Percentiles rank a stretch among this genome's conserved stretches.
Evolutionary conservation across 2,329 filamentous ascomycete species (phyloP).

Genomic region (Calycina herbarum): DNA sequence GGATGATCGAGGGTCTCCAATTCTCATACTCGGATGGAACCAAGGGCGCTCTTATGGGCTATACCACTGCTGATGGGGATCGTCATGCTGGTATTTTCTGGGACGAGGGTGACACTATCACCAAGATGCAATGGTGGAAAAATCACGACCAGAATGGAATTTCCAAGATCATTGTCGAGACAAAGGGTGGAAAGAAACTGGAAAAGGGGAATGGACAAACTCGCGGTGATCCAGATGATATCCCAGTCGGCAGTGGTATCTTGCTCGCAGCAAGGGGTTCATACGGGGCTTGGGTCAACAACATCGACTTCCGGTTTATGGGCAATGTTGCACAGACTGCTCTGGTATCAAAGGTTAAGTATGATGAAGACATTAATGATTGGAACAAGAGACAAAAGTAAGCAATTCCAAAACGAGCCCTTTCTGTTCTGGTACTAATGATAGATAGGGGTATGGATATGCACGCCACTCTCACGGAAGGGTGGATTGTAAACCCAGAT

Average conservation of each 20-base stretch:
- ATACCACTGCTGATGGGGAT: slow-evolving; percentile 1
- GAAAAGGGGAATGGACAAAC: background rate
- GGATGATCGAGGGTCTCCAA: slow-evolving; percentile 7
- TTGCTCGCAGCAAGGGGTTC: background rate
- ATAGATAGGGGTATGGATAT: background rate
- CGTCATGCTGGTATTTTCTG: slow-evolving; percentile 1
- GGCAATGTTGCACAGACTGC: slow-evolving; percentile 1
- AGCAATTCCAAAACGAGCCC: background rate
- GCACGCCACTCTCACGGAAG: background rate
- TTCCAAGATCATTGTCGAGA: background rate
- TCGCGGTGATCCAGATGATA: background rate
- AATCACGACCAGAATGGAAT: slow-evolving; percentile 6
- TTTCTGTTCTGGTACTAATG: background rate
- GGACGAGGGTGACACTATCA: slow-evolving; percentile 4
- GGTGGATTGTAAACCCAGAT: slow-evolving; percentile 6
- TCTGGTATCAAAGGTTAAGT: background rate
- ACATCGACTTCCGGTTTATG: slow-evolving; percentile 3
- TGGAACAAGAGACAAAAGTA: slow-evolving; percentile 10
- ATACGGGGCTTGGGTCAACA: background rate
- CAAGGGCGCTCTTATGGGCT: background rate
- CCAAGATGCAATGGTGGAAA: slow-evolving; percentile 4
- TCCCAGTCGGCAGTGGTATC: slow-evolving; percentile 1
- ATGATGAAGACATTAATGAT: slow-evolving; percentile 4
- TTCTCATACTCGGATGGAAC: slow-evolving; percentile 8
- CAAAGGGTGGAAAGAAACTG: slow-evolving; percentile 1